These are phyloP conservation scores for Penicillium sp. DNA, from an alignment of 2,329 filamentous ascomycete genomes.

Conservation along the genomic window DNA sequence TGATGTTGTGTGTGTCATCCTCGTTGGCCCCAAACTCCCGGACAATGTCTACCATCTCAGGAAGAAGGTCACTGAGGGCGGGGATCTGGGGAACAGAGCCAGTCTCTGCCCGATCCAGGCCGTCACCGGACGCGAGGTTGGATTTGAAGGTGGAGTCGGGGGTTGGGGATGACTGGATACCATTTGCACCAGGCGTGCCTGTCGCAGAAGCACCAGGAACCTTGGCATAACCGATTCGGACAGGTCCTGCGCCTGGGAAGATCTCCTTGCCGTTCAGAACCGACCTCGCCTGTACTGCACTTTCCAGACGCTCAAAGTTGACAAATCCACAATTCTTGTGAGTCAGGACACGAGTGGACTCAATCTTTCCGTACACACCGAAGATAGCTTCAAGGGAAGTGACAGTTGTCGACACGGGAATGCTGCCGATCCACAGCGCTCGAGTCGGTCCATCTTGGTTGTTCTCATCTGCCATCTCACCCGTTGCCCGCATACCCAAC, in stretches of 20 bases:
- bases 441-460: constrained; percentile 86
- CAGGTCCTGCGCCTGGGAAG: constrained; percentile 91
- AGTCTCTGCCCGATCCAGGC: constrained; percentile 30
- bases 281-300: constrained; percentile 83
- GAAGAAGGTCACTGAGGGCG: constrained; percentile 73
- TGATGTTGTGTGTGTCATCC: constrained; percentile 73
- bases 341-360: constrained; percentile 88
- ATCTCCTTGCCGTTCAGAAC: constrained; percentile 96
- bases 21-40: constrained; percentile 82
- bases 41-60: constrained; percentile 82
- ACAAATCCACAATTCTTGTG: constrained; percentile 99
- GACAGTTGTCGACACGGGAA: constrained; percentile 93
- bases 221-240: constrained; percentile 96
- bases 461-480: constrained; percentile 73
- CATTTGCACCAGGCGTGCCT: constrained; percentile 84
- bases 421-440: constrained; percentile 95
- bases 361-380: constrained; percentile 84
- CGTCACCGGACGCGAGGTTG: constrained; percentile 28
- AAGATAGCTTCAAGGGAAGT: constrained; percentile 95
- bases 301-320: constrained; percentile 91
- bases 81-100: constrained; percentile 59
- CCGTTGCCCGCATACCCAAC: constrained; percentile 62
- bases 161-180: constrained; percentile 84
- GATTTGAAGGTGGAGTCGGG: constrained; percentile 71
- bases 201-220: constrained; percentile 77